Conservation (phyloP, 176 grass and related monocot genomes). For the Microstegium vimineum region DNA sequence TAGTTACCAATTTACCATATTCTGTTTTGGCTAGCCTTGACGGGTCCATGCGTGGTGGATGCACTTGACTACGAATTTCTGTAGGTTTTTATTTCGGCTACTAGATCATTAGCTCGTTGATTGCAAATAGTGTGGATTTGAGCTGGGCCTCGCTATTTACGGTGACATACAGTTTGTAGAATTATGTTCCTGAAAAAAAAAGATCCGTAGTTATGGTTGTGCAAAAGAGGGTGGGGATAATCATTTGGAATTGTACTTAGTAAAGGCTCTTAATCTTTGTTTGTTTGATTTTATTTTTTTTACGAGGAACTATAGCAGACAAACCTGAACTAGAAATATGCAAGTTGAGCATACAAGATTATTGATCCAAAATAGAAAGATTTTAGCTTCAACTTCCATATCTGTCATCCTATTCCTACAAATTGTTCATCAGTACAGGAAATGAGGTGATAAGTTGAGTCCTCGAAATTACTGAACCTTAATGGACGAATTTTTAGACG, state of each 20-base stretch:
- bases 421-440: neutral
- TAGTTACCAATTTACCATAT: neutral
- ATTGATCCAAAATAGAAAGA: neutral
- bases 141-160: neutral
- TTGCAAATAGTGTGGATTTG: neutral
- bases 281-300: neutral
- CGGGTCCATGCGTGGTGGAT: neutral
- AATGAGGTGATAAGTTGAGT: neutral
- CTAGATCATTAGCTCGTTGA: neutral
- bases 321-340: neutral
- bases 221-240: neutral
- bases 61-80: neutral
- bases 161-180: neutral
- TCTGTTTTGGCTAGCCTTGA: neutral
- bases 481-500: neutral
- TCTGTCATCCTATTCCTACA: neutral
- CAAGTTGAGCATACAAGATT: neutral
- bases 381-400: neutral
- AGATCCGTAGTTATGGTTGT: neutral
- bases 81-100: neutral
- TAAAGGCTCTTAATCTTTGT: neutral
- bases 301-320: neutral
- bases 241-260: neutral
- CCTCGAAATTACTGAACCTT: neutral
- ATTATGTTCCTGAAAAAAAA: neutral